Evolutionary conservation across 257 asterid species (phyloP), one percentile per base, ranked within the genome.

Genomic region (Solanum appendiculatum): DNA sequence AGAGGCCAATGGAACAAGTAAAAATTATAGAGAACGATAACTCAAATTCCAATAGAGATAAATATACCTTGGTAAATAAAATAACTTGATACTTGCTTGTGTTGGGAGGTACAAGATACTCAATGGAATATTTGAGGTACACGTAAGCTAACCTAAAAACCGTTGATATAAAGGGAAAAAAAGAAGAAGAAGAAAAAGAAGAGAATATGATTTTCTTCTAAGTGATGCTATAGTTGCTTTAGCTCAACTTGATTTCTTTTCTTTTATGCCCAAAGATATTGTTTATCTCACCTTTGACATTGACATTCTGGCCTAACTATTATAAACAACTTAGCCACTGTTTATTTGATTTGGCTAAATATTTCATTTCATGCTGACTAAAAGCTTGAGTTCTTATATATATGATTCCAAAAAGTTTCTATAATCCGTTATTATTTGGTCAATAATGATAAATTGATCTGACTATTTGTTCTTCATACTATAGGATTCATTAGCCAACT

Each of bases 31-130:
- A 66, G 9, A 66, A 29, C 34, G 23, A 15, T 29, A 10, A 29
- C 23, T 66, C 39, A 29, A 66, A 29, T 66, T 6, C 7, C 37
- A 66, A 66, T 29, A 66, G 1, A 7, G 25, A 33, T 2, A 29
- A 14, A 6, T 6, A 68, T 27, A 2, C n/a, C 11, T 66, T 29
- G 39, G 18, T 66, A 3, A 27, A 27, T 66, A 31, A 31, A 68
- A 3, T 68, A 29, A 68, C 21, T 31, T 68, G 39, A 31, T 68
- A 68, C 6, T 46, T 1, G 7, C 54, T 69, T 69, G 77, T 69
- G 6, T 1, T 16, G 6, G 6, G 1, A 29, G n/a, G 12, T 15
- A 16, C 3, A 0, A 69, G 0, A 15, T 31, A 16, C 23, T 16
- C 75, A 0, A 69, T 69, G 6, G 13, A 69, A 31, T 69, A 69